phyloP scores from a whole-genome alignment of 331 rosid species.

The Erythrophleum ivorense region DNA sequence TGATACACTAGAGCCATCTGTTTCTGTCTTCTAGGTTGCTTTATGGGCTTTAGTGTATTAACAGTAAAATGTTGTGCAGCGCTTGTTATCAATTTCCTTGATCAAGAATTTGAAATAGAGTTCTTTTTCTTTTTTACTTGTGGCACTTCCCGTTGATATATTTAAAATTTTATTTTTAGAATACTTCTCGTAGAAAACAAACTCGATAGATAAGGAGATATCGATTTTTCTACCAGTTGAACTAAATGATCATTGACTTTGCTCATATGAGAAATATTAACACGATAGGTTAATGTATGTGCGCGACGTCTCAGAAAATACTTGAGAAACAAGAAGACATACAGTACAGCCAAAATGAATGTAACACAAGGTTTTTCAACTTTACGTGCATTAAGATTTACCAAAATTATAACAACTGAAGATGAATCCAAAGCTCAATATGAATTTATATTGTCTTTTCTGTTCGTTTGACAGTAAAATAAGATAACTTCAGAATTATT shows the following conservation, averaged over 20 bases:
- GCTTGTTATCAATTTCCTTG: conserved; percentile 19
- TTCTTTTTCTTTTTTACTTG: too few species aligned
- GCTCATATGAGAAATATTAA: too few species aligned
- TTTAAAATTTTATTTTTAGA: too few species aligned
- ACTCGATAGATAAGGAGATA: too few species aligned
- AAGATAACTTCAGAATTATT: conserved; percentile 25
- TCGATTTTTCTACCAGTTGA: too few species aligned
- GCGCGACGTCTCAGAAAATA: too few species aligned
- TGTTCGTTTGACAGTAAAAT: conserved; percentile 38
- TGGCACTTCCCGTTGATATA: too few species aligned
- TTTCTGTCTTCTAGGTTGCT: conserved; percentile 33
- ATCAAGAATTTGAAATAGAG: not conserved
- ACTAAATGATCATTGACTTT: too few species aligned
- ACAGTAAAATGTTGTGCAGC: too few species aligned
- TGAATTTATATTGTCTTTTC: conserved; percentile 47
- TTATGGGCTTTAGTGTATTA: conserved; percentile 1
- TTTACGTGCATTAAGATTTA: not conserved
- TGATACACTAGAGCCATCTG: conserved; percentile 26
- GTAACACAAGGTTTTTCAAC: not conserved
- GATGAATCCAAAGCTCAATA: conserved; percentile 49
- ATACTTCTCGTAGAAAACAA: too few species aligned
- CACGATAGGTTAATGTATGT: too few species aligned
- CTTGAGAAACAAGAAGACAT: not conserved
- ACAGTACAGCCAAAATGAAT: conserved; percentile 1
- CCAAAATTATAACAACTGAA: conserved; percentile 42